Evolutionary conservation across 257 asterid genomes (phyloP).

Genomic region (Handroanthus guayacan): DNA sequence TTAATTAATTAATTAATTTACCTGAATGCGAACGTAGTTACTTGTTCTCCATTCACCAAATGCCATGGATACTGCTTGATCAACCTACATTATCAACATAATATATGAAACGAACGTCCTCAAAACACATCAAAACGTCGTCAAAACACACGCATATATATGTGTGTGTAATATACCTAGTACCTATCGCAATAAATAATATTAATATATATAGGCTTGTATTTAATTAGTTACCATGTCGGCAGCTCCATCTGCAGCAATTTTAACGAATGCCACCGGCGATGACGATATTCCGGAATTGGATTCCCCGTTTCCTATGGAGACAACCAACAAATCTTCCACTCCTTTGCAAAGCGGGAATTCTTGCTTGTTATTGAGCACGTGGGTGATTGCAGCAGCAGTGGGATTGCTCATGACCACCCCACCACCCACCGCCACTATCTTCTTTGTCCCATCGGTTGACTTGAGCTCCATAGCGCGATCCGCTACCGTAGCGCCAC

Average conservation of each 20-base stretch:
- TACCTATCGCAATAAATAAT: too few species aligned
- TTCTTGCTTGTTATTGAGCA: conserved; percentile 80
- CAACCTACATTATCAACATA: conserved; percentile 54
- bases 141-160: too few species aligned
- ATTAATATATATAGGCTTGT: too few species aligned
- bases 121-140: too few species aligned
- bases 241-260: conserved; percentile 88
- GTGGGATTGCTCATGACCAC: conserved; percentile 78
- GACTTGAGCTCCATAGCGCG: conserved; percentile 53
- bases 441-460: conserved; percentile 63
- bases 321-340: conserved; percentile 67
- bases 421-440: conserved; percentile 70
- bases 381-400: conserved; percentile 88
- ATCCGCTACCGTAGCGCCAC: conserved; percentile 61
- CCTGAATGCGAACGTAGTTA: conserved; percentile 76
- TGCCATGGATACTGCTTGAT: conserved; percentile 90
- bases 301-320: conserved; percentile 69
- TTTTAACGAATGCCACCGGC: conserved; percentile 44
- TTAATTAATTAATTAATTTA: conserved; percentile 32
- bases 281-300: conserved; percentile 32
- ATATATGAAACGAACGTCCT: too few species aligned
- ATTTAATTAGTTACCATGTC: conserved; percentile 62
- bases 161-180: too few species aligned
- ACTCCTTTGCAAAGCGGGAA: conserved; percentile 73
- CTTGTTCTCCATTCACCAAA: conserved; percentile 61